Evolutionary conservation across 345 rosid genomes (phyloP), one percentile per base, ranked within the genome.

Genomic region (Citrus mangshanensis): DNA sequence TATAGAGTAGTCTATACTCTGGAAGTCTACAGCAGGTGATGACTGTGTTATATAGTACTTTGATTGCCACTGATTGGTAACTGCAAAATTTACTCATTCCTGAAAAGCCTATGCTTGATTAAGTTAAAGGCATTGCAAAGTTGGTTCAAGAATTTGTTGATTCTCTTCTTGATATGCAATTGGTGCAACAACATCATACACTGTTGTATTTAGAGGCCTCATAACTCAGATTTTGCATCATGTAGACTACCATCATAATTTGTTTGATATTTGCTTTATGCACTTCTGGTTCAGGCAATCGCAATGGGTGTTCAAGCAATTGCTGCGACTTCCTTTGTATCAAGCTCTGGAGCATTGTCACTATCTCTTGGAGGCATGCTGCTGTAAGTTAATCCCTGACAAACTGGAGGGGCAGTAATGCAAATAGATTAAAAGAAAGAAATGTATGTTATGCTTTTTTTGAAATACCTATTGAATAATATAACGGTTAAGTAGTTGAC

Each of bases 341-440:
- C 93, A 72, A 80, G 89, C 73, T 81, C 82, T 81, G 85, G 84
- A 80, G 83, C 88, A 73, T 65, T 89, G 82, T 90, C 87, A 86
- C 87, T 92, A 66, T 93, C 99, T 69, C 89, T 93, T 79, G 95
- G 97, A 77, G 95, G 99, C 88, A 90, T 95, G 92, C 86, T 95
- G 59, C 72, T 93, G 99, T 92, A 86, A 93, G 98, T 83, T 83
- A 73, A 34, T 69, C 78, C 51, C 74, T 73, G 14, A 5, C 38
- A 28, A 65, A 24, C 64, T 61, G 73, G 34, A 35, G 24, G 1
- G 51, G 19, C 22, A 42, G 4, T 24, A 38, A 8, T 27, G 28
- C 21, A 51, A 24, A n/a, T 76, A 58, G 54, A 58, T 30, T 54
- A 18, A 62, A 14, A 54, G 4, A 1, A 5, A 7, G 25, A 34